Base-by-base conservation (phyloP, 345 rosid genomes). In the Conringia planisiliqua region DNA sequence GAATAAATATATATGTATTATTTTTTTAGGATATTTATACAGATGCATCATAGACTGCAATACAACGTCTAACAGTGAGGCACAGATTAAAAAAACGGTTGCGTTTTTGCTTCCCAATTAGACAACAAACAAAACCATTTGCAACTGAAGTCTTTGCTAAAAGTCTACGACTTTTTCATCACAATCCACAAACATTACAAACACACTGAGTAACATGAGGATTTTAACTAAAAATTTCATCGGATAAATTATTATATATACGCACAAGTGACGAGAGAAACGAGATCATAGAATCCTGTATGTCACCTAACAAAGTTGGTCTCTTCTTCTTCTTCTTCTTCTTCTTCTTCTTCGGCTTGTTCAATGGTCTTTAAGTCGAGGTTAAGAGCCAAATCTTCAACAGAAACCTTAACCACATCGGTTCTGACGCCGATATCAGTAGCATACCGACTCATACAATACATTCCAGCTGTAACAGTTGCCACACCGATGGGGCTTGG, bases 401-500 rank as follows among this genome's bases (percentile, higher is more conserved):
- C 97, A 0, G 96, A 89, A 26, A 92, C 99, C 83, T 92, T 92
- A 72, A 84, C 81, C 73, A 92, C 99, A 52, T 95, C 98, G 38
- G 83, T 83, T 29, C 98, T 87, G 65, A 95, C 90, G 0, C 97
- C 97, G 24, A 95, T 85, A 50, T 95, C 98, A 24, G 98, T 92
- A 9, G 98, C 94, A 76, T 90, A 92, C 60, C 98, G 77, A 70
- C 94, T 95, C 94, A 95, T 86, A 58, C 93, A 92, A 78, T 90
- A 95, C 99, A 92, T 88, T 30, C 98, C 97, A 40, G 94, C 98
- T 4, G 98, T 92, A 5, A 90, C 91, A 1, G 98, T 89, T 2
- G 96, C 98, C 52, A 95, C 85, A 17, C 97, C 99, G 39, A 90
- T 89, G 7, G 98, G 98, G 59, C 85, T 95, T 27, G 98, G 98